Percentiles rank a stretch among this genome's conserved stretches.
Conservation (phyloP, 495 filamentous ascomycete species). For the Tuber magnatum region DNA sequence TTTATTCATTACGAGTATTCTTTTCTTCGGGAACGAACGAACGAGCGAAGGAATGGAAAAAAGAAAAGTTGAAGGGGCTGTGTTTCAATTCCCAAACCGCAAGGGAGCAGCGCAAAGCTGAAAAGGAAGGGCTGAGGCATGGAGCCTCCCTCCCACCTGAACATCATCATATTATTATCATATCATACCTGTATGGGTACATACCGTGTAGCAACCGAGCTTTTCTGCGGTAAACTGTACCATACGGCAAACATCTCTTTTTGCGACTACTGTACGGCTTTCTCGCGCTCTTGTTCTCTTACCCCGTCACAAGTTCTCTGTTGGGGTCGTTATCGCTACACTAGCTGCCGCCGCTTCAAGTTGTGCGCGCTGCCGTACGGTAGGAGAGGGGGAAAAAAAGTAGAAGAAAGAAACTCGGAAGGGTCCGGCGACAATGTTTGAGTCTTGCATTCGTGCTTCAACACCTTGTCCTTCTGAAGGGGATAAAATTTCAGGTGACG, state of each 20-base stretch:
- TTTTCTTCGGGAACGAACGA: slow-evolving; percentile 2
- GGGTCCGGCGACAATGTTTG: not conserved
- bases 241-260: too few species aligned
- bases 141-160: not conserved
- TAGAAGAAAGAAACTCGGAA: not conserved
- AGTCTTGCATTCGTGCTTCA: not conserved
- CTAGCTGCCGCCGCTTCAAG: not conserved
- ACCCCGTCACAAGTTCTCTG: not conserved
- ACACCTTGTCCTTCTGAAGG: not conserved
- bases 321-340: not conserved
- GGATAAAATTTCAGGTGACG: not conserved
- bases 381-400: not conserved
- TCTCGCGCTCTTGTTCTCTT: not conserved
- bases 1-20: too few species aligned
- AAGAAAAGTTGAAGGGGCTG: slow-evolving; percentile 10
- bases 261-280: too few species aligned
- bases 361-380: not conserved
- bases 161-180: not conserved
- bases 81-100: slow-evolving; percentile 4
- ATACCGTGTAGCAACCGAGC: not conserved
- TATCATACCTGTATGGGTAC: too few species aligned
- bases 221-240: too few species aligned
- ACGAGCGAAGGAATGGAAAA: not conserved
- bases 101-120: not conserved
- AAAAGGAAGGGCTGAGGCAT: not conserved